phyloP scores from a whole-genome alignment of 345 rosid genomes.

The Arabis alpina region DNA sequence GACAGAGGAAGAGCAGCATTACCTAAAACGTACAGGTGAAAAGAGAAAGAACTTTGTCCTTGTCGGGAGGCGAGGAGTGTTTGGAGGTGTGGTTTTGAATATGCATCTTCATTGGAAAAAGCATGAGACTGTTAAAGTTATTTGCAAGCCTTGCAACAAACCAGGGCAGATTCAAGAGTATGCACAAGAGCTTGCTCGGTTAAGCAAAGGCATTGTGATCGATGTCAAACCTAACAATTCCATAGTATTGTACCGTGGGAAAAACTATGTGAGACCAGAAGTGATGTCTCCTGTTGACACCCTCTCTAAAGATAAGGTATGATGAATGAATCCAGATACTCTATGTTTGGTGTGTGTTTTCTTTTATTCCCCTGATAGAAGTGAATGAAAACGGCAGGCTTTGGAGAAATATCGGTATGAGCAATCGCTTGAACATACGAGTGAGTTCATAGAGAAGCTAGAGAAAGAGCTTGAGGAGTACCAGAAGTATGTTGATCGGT shows the following conservation, averaged over 20 bases:
- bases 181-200: slow-evolving; percentile 79
- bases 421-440: slow-evolving; percentile 94
- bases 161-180: slow-evolving; percentile 82
- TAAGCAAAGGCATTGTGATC: slow-evolving; percentile 84
- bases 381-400: slow-evolving; percentile 54
- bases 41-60: slow-evolving; percentile 83
- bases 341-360: background rate
- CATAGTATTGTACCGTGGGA: slow-evolving; percentile 82
- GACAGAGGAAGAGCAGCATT: slow-evolving; percentile 93
- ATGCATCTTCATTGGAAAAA: slow-evolving; percentile 99
- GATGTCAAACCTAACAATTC: slow-evolving; percentile 74
- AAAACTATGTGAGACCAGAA: slow-evolving; percentile 82
- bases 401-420: slow-evolving; percentile 75
- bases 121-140: slow-evolving; percentile 91
- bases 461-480: slow-evolving; percentile 87
- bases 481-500: slow-evolving; percentile 58
- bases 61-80: slow-evolving; percentile 92
- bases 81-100: slow-evolving; percentile 94
- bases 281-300: slow-evolving; percentile 81
- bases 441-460: slow-evolving; percentile 87
- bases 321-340: slow-evolving; percentile 8
- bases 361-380: background rate
- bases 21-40: slow-evolving; percentile 86
- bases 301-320: slow-evolving; percentile 77
- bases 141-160: slow-evolving; percentile 81